Percentiles rank a stretch among this genome's conserved stretches.
These are phyloP conservation scores for Dothiorella sarmentorum DNA, from an alignment of 2,329 filamentous ascomycete genomes.

Conservation along the genomic window DNA sequence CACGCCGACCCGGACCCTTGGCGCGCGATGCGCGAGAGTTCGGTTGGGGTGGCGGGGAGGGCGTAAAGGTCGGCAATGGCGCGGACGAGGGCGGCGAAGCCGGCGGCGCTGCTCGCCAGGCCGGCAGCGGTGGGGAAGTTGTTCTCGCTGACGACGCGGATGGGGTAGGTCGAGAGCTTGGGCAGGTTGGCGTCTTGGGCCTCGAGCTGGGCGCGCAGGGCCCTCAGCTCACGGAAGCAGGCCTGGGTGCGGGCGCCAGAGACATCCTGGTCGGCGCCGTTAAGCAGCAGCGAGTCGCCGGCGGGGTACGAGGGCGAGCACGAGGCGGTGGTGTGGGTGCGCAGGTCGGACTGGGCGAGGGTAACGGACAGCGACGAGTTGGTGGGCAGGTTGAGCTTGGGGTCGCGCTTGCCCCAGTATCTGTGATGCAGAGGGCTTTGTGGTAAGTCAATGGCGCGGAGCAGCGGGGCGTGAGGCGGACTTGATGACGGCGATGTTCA, in stretches of 20 bases:
- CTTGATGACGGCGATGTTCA: slow-evolving; percentile 99
- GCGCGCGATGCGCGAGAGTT: slow-evolving; percentile 83
- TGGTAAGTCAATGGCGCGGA: slow-evolving; percentile 18
- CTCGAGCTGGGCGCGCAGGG: slow-evolving; percentile 74
- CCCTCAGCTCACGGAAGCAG: slow-evolving; percentile 82
- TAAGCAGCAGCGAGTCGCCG: slow-evolving; percentile 75
- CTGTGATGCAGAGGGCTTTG: slow-evolving; percentile 35
- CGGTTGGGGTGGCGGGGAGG: slow-evolving; percentile 73
- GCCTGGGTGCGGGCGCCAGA: slow-evolving; percentile 88
- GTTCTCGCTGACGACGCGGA: slow-evolving; percentile 91
- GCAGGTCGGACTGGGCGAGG: slow-evolving; percentile 87
- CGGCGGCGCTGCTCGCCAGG: slow-evolving; percentile 65
- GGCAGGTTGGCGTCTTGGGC: slow-evolving; percentile 68
- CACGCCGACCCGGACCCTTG: slow-evolving; percentile 96
- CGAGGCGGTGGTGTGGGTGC: slow-evolving; percentile 92
- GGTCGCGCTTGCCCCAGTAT: slow-evolving; percentile 97
- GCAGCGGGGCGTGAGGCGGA: slow-evolving; percentile 40
- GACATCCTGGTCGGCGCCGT: slow-evolving; percentile 78
- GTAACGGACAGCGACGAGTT: slow-evolving; percentile 98
- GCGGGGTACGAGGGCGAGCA: slow-evolving; percentile 70
- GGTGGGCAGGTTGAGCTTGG: slow-evolving; percentile 91
- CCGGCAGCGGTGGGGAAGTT: slow-evolving; percentile 98
- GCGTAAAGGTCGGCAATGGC: slow-evolving; percentile 91
- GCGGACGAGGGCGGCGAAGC: slow-evolving; percentile 66
- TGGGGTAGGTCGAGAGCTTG: slow-evolving; percentile 70